Conservation (phyloP, 2,329 filamentous ascomycete genomes). For the Chaetomium globosum region DNA sequence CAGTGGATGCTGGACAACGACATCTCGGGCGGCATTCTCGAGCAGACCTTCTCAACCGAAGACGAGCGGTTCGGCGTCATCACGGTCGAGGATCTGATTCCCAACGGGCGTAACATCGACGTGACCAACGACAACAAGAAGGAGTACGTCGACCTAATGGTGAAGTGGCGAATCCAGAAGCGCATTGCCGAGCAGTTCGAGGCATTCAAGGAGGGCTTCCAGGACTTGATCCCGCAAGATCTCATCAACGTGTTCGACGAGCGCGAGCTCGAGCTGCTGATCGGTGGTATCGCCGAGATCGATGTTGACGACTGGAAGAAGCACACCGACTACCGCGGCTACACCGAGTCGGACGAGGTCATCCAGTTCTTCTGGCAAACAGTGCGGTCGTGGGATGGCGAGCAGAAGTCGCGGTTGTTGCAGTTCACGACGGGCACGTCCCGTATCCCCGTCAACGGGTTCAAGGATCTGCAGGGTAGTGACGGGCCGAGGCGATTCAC, state of each 20-base stretch:
- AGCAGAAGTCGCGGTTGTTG: conserved; percentile 93
- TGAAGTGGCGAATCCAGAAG: conserved; percentile 99
- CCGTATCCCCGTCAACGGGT: conserved; percentile 97
- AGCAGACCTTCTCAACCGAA: conserved; percentile 95
- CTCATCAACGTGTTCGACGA: conserved; percentile 99
- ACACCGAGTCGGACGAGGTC: conserved; percentile 96
- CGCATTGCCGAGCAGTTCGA: conserved; percentile 98
- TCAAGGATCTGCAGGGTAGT: conserved; percentile 97
- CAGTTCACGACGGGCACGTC: conserved; percentile 98
- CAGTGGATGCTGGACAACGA: conserved; percentile 99
- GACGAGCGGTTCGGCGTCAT: conserved; percentile 96
- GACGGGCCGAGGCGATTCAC: conserved; percentile 95
- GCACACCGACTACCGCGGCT: conserved; percentile 97
- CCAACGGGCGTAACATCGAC: conserved; percentile 84
- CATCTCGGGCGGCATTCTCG: conserved; percentile 85
- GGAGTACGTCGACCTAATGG: conserved; percentile 97
- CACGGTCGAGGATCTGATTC: conserved; percentile 90
- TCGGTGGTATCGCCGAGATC: conserved; percentile 99
- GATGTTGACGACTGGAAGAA: conserved; percentile 99
- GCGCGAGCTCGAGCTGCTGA: conserved; percentile 91
- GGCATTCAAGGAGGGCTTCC: conserved; percentile 95
- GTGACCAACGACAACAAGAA: conserved; percentile 99
- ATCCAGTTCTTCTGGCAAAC: conserved; percentile 99
- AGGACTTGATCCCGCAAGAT: conserved; percentile 94
- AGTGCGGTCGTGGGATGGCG: conserved; percentile 93